Evolutionary conservation across 2,329 filamentous ascomycete species (phyloP).

Genomic region (Orbilia oligospora): DNA sequence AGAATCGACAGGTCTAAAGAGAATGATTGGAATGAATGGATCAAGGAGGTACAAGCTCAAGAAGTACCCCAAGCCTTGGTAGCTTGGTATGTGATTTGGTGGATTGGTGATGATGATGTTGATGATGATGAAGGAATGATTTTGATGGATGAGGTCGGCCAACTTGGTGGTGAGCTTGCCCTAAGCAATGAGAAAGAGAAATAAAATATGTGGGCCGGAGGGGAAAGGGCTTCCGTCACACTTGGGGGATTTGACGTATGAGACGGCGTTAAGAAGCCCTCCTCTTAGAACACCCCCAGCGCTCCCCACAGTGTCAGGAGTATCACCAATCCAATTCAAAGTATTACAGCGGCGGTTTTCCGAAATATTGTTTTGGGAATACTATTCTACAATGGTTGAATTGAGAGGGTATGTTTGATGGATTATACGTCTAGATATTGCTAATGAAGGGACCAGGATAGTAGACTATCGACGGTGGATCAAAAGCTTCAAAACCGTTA

Average conservation of each 20-base stretch:
- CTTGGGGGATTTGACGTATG: background rate
- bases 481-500: no score
- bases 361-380: background rate
- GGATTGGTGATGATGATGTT: conserved; percentile 21
- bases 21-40: background rate
- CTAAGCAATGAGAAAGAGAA: background rate
- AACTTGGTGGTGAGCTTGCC: background rate
- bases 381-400: background rate
- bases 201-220: no score
- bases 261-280: background rate
- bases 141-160: background rate
- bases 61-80: background rate
- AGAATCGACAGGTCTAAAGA: background rate
- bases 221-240: background rate
- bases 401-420: background rate
- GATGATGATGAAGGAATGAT: background rate
- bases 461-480: background rate
- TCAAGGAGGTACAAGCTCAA: background rate
- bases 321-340: background rate
- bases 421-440: background rate
- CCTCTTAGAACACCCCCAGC: background rate
- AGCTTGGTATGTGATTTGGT: background rate
- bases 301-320: background rate
- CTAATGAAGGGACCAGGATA: background rate
- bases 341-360: background rate